These are phyloP conservation scores for Taphrina confusa DNA, from an alignment of 1,139 yeast species.

Conservation along the genomic window DNA sequence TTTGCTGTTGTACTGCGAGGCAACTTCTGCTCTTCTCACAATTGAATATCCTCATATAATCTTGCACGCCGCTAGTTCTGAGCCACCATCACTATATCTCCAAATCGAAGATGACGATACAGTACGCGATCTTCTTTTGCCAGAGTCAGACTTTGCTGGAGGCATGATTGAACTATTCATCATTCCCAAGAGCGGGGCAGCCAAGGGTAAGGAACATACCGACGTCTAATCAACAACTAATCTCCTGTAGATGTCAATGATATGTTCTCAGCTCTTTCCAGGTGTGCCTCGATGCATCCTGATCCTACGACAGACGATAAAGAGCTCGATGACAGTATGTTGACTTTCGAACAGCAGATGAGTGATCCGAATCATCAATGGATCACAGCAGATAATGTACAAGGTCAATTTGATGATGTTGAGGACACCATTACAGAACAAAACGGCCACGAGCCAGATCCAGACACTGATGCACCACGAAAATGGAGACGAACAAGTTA, in stretches of 20 bases:
- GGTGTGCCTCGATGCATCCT: constrained; percentile 16
- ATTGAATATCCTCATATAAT: constrained; percentile 6
- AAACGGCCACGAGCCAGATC: not conserved
- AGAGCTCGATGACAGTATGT: not conserved
- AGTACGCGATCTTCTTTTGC: not conserved
- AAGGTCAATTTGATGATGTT: constrained; percentile 20
- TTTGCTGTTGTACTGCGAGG: not conserved
- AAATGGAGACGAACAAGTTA: constrained; percentile 15
- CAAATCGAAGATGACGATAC: constrained; percentile 9
- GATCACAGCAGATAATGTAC: constrained; percentile 24
- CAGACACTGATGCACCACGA: not conserved
- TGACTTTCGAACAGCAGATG: not conserved
- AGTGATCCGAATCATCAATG: constrained; percentile 16
- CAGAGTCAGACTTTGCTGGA: not conserved
- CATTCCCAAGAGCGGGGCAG: not conserved
- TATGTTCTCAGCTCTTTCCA: constrained; percentile 8
- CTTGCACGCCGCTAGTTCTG: constrained; percentile 8
- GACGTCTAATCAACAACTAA: not conserved
- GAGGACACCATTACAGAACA: not conserved
- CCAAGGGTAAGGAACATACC: not conserved
- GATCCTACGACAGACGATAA: constrained; percentile 1
- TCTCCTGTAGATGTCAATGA: not conserved
- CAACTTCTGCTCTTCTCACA: not conserved
- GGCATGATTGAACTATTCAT: constrained; percentile 16
- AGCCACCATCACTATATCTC: constrained; percentile 7